Evolutionary conservation across 129 eudicot genomes (phyloP).

Genomic region (Artemisia annua): DNA sequence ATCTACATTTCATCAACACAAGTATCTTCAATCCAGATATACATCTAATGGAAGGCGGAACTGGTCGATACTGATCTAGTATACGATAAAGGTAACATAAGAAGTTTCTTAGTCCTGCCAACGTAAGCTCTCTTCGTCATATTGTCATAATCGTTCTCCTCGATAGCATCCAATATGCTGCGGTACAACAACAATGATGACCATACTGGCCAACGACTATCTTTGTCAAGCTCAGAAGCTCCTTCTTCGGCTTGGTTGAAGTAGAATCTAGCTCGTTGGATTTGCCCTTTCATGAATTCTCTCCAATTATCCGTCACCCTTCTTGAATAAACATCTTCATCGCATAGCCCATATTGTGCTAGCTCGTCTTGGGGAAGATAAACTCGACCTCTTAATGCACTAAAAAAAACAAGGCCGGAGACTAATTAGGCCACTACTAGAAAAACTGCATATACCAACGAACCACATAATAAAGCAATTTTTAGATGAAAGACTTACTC

Average conservation of each 20-base stretch:
- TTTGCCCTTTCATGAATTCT: conserved; percentile 80
- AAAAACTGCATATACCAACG: background rate
- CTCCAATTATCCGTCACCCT: conserved; percentile 70
- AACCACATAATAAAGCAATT: background rate
- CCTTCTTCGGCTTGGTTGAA: conserved; percentile 79
- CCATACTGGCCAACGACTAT: conserved; percentile 99
- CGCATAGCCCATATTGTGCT: conserved; percentile 58
- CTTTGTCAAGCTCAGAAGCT: conserved; percentile 77
- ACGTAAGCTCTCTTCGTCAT: conserved; percentile 85
- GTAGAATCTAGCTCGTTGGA: conserved; percentile 72
- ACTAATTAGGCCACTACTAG: background rate
- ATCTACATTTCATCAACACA: conserved; percentile 21
- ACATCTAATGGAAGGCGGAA: conserved; percentile 29
- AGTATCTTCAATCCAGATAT: conserved; percentile 13
- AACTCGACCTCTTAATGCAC: conserved; percentile 83
- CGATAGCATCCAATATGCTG: conserved; percentile 78
- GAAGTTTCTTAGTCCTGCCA: conserved; percentile 68
- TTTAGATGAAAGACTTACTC: conserved; percentile 53
- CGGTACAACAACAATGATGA: conserved; percentile 76
- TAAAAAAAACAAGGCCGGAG: conserved; percentile 21
- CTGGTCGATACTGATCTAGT: conserved; percentile 55
- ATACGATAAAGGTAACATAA: conserved; percentile 76
- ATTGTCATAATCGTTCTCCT: conserved; percentile 76
- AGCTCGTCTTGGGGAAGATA: conserved; percentile 97
- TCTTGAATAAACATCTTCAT: conserved; percentile 77